Evolutionary conservation across 768 basidiomycete species (phyloP).

Genomic region (Mrakia hoshinonis): DNA sequence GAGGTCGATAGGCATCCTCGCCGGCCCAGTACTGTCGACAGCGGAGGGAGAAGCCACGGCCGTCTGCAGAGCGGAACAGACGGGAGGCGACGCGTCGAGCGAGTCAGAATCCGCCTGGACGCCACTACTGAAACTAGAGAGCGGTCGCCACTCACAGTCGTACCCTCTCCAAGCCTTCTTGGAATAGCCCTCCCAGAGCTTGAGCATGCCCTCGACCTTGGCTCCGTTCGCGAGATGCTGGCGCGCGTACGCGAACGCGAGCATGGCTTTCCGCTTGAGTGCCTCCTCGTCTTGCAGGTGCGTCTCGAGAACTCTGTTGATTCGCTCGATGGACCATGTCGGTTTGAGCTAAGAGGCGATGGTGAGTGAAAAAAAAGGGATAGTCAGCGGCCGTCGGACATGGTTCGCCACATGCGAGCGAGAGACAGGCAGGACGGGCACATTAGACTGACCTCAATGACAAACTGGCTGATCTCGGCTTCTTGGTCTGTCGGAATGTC

Average conservation of each 20-base stretch:
- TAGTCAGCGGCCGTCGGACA: background rate
- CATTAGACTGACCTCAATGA: constrained; percentile 14
- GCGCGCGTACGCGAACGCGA: constrained; percentile 27
- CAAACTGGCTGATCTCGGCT: constrained; percentile 23
- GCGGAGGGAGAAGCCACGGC: background rate
- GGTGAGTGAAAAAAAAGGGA: background rate
- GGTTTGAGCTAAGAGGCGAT: background rate
- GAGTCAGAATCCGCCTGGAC: no score
- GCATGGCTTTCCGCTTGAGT: constrained; percentile 27
- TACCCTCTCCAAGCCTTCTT: constrained; percentile 21
- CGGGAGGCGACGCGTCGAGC: background rate
- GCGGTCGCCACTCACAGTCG: background rate
- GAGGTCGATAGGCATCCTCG: constrained; percentile 4
- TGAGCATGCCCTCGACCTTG: constrained; percentile 25
- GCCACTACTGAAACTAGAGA: background rate
- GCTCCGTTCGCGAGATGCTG: constrained; percentile 21
- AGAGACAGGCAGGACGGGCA: no score
- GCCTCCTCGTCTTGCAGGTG: constrained; percentile 22
- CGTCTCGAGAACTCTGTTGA: constrained; percentile 21
- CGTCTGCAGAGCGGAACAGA: constrained; percentile 5
- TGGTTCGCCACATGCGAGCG: background rate
- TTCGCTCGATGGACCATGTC: constrained; percentile 11
- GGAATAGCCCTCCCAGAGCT: constrained; percentile 21
- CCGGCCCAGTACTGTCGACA: constrained; percentile 8
- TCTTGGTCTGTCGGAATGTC: constrained; percentile 29